Percentiles rank a stretch among this genome's conserved stretches.
Conservation (phyloP, 2,329 filamentous ascomycete genomes). For the Aspergillus vadensis region DNA sequence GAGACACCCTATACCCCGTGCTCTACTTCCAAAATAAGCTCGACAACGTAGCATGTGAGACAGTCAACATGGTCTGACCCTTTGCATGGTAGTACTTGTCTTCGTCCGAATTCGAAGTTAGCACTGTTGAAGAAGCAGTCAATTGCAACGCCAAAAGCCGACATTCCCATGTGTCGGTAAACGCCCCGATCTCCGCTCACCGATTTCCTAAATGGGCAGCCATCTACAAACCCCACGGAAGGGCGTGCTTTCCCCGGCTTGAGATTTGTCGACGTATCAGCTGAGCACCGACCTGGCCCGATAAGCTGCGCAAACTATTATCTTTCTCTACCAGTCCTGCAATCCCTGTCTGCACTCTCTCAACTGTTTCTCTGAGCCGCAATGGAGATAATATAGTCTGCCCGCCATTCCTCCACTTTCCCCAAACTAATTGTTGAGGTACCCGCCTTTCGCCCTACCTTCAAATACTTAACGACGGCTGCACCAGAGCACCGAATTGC, state of each 20-base stretch:
- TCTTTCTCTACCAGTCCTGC: not conserved
- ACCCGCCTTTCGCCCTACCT: not conserved
- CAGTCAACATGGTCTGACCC: too few relatives aligned
- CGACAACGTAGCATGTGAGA: too few relatives aligned
- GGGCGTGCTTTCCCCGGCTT: conserved; percentile 27
- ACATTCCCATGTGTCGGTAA: conserved; percentile 10
- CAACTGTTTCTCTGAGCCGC: not conserved
- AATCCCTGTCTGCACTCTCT: not conserved
- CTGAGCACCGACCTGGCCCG: conserved; percentile 5
- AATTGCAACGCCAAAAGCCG: too few relatives aligned
- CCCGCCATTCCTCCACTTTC: not conserved
- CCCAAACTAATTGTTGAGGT: not conserved
- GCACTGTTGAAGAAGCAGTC: too few relatives aligned
- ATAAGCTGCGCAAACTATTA: not conserved
- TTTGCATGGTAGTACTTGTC: too few relatives aligned
- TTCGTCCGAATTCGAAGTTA: too few relatives aligned
- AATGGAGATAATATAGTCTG: conserved; percentile 17
- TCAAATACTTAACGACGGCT: not conserved
- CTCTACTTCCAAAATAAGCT: too few relatives aligned
- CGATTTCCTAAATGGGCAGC: conserved; percentile 35
- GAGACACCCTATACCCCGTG: too few relatives aligned
- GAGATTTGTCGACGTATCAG: conserved; percentile 12
- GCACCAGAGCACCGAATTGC: not conserved
- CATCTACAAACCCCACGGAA: conserved; percentile 31
- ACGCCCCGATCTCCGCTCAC: conserved; percentile 31